Evolutionary conservation across 345 rosid species (phyloP).

Genomic region (Iberis pinnata): DNA sequence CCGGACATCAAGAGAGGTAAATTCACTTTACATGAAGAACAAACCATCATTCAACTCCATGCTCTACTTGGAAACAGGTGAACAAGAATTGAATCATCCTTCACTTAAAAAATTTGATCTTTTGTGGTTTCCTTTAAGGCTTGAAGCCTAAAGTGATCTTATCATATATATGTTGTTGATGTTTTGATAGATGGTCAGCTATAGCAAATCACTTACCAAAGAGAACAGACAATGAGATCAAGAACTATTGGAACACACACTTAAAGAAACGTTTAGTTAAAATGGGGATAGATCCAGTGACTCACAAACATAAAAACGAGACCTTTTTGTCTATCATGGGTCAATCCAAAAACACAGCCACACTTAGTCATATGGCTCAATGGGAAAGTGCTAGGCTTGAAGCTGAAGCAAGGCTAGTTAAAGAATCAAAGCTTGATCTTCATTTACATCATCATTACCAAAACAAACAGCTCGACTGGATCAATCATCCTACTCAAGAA

Average conservation of each 20-base stretch:
- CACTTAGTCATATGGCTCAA: constrained; percentile 48
- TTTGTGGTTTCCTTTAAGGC: not conserved
- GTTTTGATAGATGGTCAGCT: constrained; percentile 61
- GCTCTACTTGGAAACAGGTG: constrained; percentile 94
- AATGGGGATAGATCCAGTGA: constrained; percentile 56
- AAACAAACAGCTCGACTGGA: constrained; percentile 27
- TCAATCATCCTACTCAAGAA: constrained; percentile 5
- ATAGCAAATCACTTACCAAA: constrained; percentile 72
- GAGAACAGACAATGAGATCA: constrained; percentile 72
- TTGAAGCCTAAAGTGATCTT: constrained; percentile 1
- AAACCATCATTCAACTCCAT: constrained; percentile 92
- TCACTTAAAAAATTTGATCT: too few relatives aligned
- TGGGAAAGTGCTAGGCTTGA: constrained; percentile 53
- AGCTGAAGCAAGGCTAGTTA: constrained; percentile 47
- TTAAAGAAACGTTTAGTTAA: constrained; percentile 56
- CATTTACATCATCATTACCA: constrained; percentile 28
- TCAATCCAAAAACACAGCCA: constrained; percentile 53
- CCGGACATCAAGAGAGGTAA: constrained; percentile 93
- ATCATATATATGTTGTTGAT: constrained; percentile 10
- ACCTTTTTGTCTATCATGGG: constrained; percentile 43
- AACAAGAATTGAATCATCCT: too few relatives aligned
- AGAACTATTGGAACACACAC: constrained; percentile 81
- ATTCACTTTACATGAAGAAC: constrained; percentile 85
- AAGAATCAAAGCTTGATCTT: constrained; percentile 40
- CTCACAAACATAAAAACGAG: constrained; percentile 37